Conservation (phyloP, 2,329 filamentous ascomycete species). For the Sporothrix variecibatus region DNA sequence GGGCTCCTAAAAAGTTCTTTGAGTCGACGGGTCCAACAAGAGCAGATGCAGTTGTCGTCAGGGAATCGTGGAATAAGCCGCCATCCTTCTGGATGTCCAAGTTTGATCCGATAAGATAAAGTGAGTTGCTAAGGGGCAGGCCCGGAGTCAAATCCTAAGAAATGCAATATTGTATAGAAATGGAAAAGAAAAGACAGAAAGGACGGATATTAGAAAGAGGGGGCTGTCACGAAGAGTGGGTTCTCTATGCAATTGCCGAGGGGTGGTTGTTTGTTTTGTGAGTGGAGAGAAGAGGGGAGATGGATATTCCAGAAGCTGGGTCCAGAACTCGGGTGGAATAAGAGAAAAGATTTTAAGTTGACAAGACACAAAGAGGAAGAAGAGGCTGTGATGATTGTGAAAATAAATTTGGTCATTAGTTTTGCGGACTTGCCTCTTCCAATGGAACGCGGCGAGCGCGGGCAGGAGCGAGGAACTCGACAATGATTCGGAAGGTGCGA, state of each 20-base stretch:
- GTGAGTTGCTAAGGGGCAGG: neutral
- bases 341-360: neutral
- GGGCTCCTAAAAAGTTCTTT: neutral
- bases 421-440: neutral
- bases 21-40: neutral
- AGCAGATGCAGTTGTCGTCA: conserved; percentile 7
- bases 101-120: conserved; percentile 14
- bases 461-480: neutral
- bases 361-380: neutral
- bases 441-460: neutral
- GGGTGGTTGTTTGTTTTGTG: neutral
- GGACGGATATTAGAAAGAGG: neutral
- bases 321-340: neutral
- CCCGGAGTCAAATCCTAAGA: neutral
- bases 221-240: neutral
- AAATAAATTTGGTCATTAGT: conserved; percentile 11
- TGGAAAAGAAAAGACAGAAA: neutral
- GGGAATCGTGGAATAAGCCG: neutral
- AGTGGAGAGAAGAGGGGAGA: neutral
- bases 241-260: conserved; percentile 4
- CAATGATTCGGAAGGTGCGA: conserved; percentile 12
- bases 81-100: conserved; percentile 10
- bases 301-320: neutral
- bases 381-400: conserved; percentile 12
- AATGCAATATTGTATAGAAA: neutral